Base-by-base conservation (phyloP, 2,329 filamentous ascomycete genomes). In the Fusarium sp. region DNA sequence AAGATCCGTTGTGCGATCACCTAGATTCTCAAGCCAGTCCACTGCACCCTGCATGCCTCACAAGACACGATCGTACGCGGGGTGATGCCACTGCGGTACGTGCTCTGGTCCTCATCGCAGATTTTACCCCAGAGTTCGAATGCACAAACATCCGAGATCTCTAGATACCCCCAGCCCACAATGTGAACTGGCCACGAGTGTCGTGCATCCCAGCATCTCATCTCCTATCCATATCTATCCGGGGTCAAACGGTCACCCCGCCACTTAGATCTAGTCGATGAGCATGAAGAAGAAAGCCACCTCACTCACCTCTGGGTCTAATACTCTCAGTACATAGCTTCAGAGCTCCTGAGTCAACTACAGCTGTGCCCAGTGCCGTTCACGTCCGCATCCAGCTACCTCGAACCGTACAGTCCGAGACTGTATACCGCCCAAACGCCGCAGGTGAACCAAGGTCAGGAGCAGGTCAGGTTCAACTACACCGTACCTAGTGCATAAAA, bases 1-100 rank as follows among this genome's bases (percentile, higher is more conserved):
- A 43, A 68, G 62, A 61, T 68, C 53, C 43, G 60, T 47, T 36
- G 23, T 63, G 28, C 50, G 48, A 48, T 44, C 36, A 51, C 27
- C 34, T 30, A 63, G 30, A 52, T 56, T 53, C 50, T 30, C 40
- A 37, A 28, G 31, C 48, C 40, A 60, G 41, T 36, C 41, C 39
- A 7, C 37, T 36, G 48, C 43, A 52, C 65, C 66, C 68, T 68
- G 62, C 58, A 70, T 68, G 53, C 41, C 47, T 71, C 31, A 57
- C 13, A 56, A 66, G 61, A 60, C 48, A 62, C 12, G 51, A 65
- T 64, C 54, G 53, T 65, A 68, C 43, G 60, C 66, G 65, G 60
- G 66, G 66, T 66, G 66, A 68, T 71, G 55, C 66, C 64, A 65
- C 61, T 48, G 50, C 53, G 50, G 60, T 69, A 65, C 54, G 55